Conservation (phyloP, 2,329 filamentous ascomycete genomes). For the Rosellinia necatrix region DNA sequence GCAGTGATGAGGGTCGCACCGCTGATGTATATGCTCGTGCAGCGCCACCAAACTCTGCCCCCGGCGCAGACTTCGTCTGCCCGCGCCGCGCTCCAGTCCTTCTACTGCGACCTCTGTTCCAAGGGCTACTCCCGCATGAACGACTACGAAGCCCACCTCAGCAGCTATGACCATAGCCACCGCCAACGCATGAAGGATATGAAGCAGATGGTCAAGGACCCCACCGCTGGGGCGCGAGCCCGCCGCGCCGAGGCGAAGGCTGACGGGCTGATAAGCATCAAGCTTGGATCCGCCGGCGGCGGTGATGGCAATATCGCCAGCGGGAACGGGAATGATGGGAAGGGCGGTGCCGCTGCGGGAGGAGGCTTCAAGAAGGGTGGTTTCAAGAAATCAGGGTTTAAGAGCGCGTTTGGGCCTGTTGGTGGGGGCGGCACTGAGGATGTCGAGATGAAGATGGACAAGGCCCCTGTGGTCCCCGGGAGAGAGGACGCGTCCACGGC, state of each 20-base stretch:
- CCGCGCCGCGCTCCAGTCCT: conserved; percentile 76
- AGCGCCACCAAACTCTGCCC: conserved; percentile 63
- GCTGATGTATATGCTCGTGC: conserved; percentile 6
- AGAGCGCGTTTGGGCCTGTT: conserved; percentile 70
- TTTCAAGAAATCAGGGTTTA: conserved; percentile 84
- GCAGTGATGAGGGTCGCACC: not conserved
- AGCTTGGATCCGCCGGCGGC: conserved; percentile 49
- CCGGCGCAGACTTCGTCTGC: conserved; percentile 66
- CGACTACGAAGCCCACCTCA: conserved; percentile 93
- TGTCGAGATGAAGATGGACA: conserved; percentile 47
- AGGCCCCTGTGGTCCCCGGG: conserved; percentile 29
- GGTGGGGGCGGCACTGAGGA: conserved; percentile 50
- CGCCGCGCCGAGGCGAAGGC: conserved; percentile 73
- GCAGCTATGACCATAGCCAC: conserved; percentile 94
- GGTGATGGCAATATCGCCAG: conserved; percentile 35
- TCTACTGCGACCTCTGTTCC: conserved; percentile 85
- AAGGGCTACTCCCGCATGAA: conserved; percentile 96
- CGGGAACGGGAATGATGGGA: conserved; percentile 36
- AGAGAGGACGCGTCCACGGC: conserved; percentile 32
- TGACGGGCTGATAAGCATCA: conserved; percentile 71
- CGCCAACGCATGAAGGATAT: conserved; percentile 88
- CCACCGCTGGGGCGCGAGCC: conserved; percentile 66
- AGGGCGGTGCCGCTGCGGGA: conserved; percentile 6
- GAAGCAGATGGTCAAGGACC: conserved; percentile 80
- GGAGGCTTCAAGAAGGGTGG: conserved; percentile 67